Evolutionary conservation across 441 rosid species (phyloP), one percentile per base, ranked within the genome.

Genomic region (Sinapis alba): DNA sequence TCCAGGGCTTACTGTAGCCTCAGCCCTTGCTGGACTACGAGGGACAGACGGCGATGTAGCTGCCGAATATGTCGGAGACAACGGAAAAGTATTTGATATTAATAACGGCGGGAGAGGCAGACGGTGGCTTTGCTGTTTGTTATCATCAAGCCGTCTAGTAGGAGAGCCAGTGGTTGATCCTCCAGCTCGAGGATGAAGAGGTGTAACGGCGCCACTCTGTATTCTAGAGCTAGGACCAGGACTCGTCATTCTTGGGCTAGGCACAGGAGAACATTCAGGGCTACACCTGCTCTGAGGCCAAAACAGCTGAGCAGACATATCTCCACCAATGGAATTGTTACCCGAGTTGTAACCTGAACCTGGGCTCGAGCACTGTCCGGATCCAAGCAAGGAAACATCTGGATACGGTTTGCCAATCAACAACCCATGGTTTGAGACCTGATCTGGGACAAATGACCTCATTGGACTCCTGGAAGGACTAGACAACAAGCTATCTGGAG

Each of bases 391-490:
- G 13, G 84, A 79, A 32, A 86, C 79, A 74, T 90, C 95, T 50
- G 89, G 24, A 84, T 76, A 86, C 51, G 84, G 86, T 74, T 83
- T 90, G 74, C 87, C 87, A 0, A 80, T 76, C 78, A 87, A 87
- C 13, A 86, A 82, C 66, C 88, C 88, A 69, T 85, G 80, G 81
- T 88, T 89, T 60, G 87, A 65, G 74, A 81, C 83, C 72, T 86
- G 96, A 66, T 91, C 97, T 5, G 82, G 64, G 54, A 90, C 83
- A 79, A 83, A 88, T 4, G 86, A 87, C 77, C 96, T 87, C 81
- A 89, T 79, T 57, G 99, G 98, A 80, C 99, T 96, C 85, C 98
- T 88, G 11, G 97, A 92, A 79, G 99, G 99, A 86, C 99, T 96
- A 67, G 99, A 96, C 89, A 92, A 71, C 71, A 93, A 89, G 84